Base-by-base conservation (phyloP, 2,329 filamentous ascomycete genomes). In the Cladosporium cucumerinum region DNA sequence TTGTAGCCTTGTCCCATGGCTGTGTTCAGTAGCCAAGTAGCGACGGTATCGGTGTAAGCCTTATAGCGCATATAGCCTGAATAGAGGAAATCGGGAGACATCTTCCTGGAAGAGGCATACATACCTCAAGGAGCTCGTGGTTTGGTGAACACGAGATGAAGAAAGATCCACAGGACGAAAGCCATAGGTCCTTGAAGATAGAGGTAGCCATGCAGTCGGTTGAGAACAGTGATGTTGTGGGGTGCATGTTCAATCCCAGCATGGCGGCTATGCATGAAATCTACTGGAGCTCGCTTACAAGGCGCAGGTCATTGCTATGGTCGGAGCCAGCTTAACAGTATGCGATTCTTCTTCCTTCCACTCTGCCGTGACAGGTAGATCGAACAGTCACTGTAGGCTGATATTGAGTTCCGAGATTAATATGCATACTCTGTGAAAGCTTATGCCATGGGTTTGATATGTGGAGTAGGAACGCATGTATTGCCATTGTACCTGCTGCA, bases 11-110 rank as follows among this genome's bases (percentile, higher is more conserved):
- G 39, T 28, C 25, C 8, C 55, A 26, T 52, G 21, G 63, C 57
- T 7, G 63, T 65, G 5, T 11, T 49, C 1, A 52, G n/a, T 2
- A 65, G 49, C 63, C 63, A 65, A 25, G 18, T 48, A 5, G 58
- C 48, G 14, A 65, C 49, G 18, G 18, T 30, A 32, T 65, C 48
- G 2, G 63, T 54, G 57, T 62, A 48, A 16, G 63, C 30, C 32
- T 65, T 61, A 49, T 65, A 65, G n/a, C 60, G 63, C 25, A 26
- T 57, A 34, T 65, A 65, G 52, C 52, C 36, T 1, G 52, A 55
- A 28, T 55, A 34, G 7, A 55, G 16, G 18, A 43, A 43, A 8
- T 43, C 36, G 7, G 36, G 16, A 43, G 36, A 43, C 36, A 43
- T 43, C 36, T 43, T 18, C 16, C 1, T 10, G 36, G 36, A 43